phyloP scores from a whole-genome alignment of 305 asterid species.

The Fraxinus xanthoxyloides region DNA sequence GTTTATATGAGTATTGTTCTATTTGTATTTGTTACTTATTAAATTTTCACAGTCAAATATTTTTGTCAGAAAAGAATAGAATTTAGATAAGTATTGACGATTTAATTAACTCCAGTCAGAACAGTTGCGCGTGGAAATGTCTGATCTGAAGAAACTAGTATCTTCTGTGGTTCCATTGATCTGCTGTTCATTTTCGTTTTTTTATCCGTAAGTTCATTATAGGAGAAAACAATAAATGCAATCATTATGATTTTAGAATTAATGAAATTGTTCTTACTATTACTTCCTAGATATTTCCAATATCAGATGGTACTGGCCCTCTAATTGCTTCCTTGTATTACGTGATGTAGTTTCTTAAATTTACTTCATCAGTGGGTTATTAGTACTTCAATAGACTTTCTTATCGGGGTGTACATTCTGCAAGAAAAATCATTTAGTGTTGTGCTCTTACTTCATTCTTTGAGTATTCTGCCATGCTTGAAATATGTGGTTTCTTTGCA shows the following conservation, averaged over 20 bases:
- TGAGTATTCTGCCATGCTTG: not conserved
- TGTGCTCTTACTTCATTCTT: not conserved
- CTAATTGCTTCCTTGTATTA: no score
- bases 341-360: no score
- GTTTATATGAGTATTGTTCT: constrained; percentile 46
- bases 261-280: not conserved
- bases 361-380: no score
- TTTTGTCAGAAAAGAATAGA: constrained; percentile 29
- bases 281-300: no score
- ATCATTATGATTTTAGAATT: not conserved
- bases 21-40: constrained; percentile 34
- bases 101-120: not conserved
- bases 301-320: no score
- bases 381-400: not conserved
- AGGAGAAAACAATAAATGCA: not conserved
- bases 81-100: constrained; percentile 21
- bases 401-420: not conserved
- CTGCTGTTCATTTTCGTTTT: not conserved
- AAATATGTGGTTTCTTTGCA: not conserved
- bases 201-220: not conserved
- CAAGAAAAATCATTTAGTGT: not conserved
- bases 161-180: not conserved
- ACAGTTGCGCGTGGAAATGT: constrained; percentile 13
- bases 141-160: constrained; percentile 6
- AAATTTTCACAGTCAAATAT: constrained; percentile 24